These are phyloP conservation scores for Gastrolobium bilobum DNA, from an alignment of 306 rosid species.

Conservation along the genomic window DNA sequence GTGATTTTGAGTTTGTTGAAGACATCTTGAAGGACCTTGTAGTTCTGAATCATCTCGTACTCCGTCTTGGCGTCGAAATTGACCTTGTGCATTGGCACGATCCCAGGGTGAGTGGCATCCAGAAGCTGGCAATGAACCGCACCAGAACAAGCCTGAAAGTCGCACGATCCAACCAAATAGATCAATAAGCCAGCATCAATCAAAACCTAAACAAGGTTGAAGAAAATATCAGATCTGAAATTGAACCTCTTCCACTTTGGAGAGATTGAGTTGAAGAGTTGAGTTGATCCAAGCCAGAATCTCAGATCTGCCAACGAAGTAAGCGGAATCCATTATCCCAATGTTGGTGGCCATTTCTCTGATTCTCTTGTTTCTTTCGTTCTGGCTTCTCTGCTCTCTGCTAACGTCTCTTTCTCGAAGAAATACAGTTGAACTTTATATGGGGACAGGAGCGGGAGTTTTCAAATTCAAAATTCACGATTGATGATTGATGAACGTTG, in stretches of 20 bases:
- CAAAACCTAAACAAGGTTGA: not conserved
- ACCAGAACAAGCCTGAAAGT: conserved; percentile 82
- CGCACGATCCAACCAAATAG: conserved; percentile 13
- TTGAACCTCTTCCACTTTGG: conserved; percentile 83
- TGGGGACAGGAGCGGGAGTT: conserved; percentile 70
- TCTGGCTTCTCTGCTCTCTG: not conserved
- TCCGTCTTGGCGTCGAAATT: conserved; percentile 94
- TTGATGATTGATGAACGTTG: not conserved
- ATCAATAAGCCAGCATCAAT: not conserved
- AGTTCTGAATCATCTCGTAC: conserved; percentile 98
- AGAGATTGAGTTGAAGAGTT: conserved; percentile 85
- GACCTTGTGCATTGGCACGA: conserved; percentile 97
- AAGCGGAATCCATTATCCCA: conserved; percentile 95
- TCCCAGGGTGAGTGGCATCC: conserved; percentile 91
- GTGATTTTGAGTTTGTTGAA: conserved; percentile 94
- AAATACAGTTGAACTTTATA: conserved; percentile 42
- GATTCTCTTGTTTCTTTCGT: conserved; percentile 1
- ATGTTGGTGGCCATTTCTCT: conserved; percentile 83
- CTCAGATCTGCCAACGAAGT: conserved; percentile 97
- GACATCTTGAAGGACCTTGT: conserved; percentile 96
- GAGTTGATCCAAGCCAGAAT: conserved; percentile 94
- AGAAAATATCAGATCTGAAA: not conserved
- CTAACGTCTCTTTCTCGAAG: conserved; percentile 40
- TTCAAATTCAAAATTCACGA: conserved; percentile 49
- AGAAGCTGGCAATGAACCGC: conserved; percentile 96